Evolutionary conservation across 768 basidiomycete genomes (phyloP).

Genomic region (Boletus bicolor): DNA sequence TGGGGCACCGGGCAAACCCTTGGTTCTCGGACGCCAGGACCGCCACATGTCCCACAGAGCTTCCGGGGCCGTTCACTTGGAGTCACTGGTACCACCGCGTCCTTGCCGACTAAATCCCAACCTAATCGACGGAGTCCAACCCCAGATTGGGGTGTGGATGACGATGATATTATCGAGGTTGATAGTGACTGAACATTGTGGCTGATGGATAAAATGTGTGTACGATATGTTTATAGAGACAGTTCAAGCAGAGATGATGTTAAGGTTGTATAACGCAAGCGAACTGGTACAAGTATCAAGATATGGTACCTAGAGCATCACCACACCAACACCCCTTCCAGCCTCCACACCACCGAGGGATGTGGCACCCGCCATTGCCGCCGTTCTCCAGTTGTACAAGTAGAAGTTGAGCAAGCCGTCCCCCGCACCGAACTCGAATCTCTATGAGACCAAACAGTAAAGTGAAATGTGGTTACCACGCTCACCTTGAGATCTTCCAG

Average conservation of each 20-base stretch:
- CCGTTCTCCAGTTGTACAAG: slow-evolving; percentile 92
- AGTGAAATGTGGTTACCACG: background rate
- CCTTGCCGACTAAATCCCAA: slow-evolving; percentile 41
- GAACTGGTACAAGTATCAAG: background rate
- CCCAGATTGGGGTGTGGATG: slow-evolving; percentile 84
- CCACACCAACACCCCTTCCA: slow-evolving; percentile 86
- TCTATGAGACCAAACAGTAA: slow-evolving; percentile 2
- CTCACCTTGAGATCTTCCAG: slow-evolving; percentile 79
- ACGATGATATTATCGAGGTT: slow-evolving; percentile 80
- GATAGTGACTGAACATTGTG: slow-evolving; percentile 61
- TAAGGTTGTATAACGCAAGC: background rate
- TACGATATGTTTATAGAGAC: slow-evolving; percentile 9
- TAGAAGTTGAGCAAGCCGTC: slow-evolving; percentile 92
- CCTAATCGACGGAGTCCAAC: slow-evolving; percentile 53
- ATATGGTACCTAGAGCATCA: slow-evolving; percentile 69
- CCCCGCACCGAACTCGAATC: slow-evolving; percentile 79
- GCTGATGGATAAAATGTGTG: background rate
- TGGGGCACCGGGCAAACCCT: slow-evolving; percentile 51
- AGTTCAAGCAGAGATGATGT: background rate
- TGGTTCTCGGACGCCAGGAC: slow-evolving; percentile 31
- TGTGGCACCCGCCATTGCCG: slow-evolving; percentile 69
- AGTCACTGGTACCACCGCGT: slow-evolving; percentile 49
- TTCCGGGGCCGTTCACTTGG: slow-evolving; percentile 42
- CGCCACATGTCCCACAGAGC: slow-evolving; percentile 31
- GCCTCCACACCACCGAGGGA: slow-evolving; percentile 46